Conservation (phyloP, 2,329 filamentous ascomycete species). For the Calonectria honghensis region DNA sequence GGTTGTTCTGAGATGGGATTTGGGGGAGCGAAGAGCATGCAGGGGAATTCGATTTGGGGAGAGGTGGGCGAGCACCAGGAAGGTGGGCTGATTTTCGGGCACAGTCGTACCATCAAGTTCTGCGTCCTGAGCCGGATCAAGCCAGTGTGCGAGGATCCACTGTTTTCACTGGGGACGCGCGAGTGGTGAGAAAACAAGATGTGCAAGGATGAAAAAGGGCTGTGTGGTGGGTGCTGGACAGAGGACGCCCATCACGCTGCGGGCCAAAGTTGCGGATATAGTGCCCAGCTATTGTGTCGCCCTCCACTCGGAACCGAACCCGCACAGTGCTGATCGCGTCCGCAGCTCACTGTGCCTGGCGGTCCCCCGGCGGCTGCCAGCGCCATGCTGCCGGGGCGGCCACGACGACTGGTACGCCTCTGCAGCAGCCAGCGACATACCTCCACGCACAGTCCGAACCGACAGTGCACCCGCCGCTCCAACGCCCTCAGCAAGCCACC, state of each 20-base stretch:
- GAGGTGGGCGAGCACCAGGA: constrained; percentile 45
- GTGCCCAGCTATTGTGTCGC: constrained; percentile 17
- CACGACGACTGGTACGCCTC: not conserved
- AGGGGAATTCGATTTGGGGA: constrained; percentile 55
- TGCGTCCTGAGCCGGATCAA: constrained; percentile 49
- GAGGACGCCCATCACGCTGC: not conserved
- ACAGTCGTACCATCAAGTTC: constrained; percentile 58
- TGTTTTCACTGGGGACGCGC: constrained; percentile 25
- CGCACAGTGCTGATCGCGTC: not conserved
- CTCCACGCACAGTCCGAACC: not conserved
- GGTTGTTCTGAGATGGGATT: constrained; percentile 46
- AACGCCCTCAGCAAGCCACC: constrained; percentile 27
- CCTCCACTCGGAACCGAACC: constrained; percentile 1
- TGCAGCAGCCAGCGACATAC: not conserved
- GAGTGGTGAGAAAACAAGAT: constrained; percentile 27
- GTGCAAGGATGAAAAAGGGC: constrained; percentile 12
- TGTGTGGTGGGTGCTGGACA: constrained; percentile 14
- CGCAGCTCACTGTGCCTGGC: not conserved
- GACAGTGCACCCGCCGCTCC: constrained; percentile 9
- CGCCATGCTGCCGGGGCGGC: not conserved
- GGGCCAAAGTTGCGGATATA: constrained; percentile 7
- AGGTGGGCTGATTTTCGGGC: constrained; percentile 34
- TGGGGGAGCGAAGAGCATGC: constrained; percentile 51
- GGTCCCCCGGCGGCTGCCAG: constrained; percentile 15
- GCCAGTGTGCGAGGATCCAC: constrained; percentile 38